Evolutionary conservation across 306 rosid species (phyloP).

Genomic region (Rubus idaeus): DNA sequence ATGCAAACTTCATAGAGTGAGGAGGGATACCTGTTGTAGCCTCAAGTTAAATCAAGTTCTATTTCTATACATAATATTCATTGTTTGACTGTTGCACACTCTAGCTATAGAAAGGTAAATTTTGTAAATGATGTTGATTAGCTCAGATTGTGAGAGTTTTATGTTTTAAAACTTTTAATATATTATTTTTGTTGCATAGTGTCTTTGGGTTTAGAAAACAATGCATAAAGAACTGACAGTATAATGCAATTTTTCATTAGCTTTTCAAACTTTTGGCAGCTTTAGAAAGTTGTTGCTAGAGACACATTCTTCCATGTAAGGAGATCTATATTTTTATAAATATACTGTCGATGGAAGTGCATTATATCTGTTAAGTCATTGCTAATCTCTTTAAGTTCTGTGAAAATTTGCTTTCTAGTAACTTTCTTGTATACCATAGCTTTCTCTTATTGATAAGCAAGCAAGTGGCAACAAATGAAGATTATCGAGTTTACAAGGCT

Average conservation of each 20-base stretch:
- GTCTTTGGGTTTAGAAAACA: not conserved
- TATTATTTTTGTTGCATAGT: too few relatives aligned
- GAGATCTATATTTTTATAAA: too few relatives aligned
- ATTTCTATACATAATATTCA: not conserved
- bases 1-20: too few relatives aligned
- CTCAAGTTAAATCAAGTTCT: not conserved
- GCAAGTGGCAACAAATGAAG: too few relatives aligned
- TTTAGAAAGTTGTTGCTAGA: not conserved
- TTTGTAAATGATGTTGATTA: not conserved
- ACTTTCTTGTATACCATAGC: too few relatives aligned
- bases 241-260: not conserved
- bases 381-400: too few relatives aligned
- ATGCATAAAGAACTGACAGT: not conserved
- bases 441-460: too few relatives aligned
- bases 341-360: too few relatives aligned
- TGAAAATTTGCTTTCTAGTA: too few relatives aligned
- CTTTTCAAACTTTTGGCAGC: not conserved
- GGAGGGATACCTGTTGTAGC: not conserved
- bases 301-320: too few relatives aligned
- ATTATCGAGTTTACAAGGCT: too few relatives aligned
- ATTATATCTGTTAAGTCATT: too few relatives aligned
- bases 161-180: not conserved
- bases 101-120: not conserved
- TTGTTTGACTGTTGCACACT: not conserved
- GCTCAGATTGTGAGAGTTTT: not conserved